Conservation (phyloP, 192 early-diverging fungal species). For the Gonapodya prolifera region DNA sequence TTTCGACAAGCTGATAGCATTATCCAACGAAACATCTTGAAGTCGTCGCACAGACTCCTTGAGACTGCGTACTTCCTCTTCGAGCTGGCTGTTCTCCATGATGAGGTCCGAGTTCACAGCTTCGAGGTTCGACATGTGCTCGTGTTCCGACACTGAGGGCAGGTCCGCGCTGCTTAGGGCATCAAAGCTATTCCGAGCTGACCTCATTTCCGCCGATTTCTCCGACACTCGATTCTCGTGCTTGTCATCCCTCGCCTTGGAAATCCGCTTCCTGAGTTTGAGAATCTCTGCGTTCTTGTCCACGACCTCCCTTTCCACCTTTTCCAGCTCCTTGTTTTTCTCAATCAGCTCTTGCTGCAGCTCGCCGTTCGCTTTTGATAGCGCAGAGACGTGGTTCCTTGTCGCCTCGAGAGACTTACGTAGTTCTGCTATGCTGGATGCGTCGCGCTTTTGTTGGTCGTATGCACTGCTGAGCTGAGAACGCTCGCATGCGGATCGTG, state of each 20-base stretch:
- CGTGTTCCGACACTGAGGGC: too few relatives aligned
- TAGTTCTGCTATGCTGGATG: neutral
- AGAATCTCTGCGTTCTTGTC: neutral
- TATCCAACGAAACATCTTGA: neutral
- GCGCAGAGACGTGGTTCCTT: neutral
- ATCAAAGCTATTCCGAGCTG: neutral
- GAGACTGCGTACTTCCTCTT: neutral
- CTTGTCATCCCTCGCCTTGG: neutral
- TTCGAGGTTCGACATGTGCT: neutral
- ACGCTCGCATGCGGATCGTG: too few relatives aligned
- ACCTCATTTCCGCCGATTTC: neutral
- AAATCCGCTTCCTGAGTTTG: neutral
- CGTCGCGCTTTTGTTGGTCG: neutral
- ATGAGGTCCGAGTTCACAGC: neutral
- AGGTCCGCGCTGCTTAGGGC: neutral
- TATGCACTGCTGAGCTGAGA: too few relatives aligned
- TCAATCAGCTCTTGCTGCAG: neutral
- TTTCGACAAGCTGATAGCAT: neutral
- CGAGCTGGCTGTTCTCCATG: neutral
- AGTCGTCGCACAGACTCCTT: neutral
- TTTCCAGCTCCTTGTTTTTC: neutral
- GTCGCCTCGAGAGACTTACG: neutral
- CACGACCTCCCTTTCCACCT: neutral
- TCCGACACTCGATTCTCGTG: neutral
- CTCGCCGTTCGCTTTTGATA: neutral